Conservation (phyloP, 352 stramenopile species). For the Sclerospora graminicola region DNA sequence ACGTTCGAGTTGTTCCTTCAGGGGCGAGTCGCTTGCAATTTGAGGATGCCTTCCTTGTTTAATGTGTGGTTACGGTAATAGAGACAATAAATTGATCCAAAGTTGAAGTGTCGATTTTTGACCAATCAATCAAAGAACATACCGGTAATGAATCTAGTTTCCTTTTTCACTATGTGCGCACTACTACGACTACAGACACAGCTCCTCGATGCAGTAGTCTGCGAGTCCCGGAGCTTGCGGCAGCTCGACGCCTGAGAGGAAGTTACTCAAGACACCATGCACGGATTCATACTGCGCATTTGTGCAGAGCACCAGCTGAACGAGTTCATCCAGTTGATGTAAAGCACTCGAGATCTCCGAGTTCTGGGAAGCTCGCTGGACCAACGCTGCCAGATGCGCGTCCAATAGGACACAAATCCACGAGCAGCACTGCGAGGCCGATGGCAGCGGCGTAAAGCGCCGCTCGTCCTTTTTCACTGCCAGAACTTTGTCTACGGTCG, state of each 20-base stretch:
- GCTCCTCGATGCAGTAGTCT: conserved; percentile 74
- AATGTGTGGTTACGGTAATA: no score
- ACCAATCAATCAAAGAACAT: background rate
- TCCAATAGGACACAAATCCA: conserved; percentile 75
- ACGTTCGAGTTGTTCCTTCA: no score
- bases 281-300: conserved; percentile 58
- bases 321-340: conserved; percentile 40
- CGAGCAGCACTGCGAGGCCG: conserved; percentile 36
- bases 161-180: conserved; percentile 1
- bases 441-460: conserved; percentile 27
- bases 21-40: no score
- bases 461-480: conserved; percentile 12
- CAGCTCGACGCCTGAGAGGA: conserved; percentile 59
- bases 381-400: conserved; percentile 52
- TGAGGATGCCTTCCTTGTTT: no score
- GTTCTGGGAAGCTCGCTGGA: conserved; percentile 47
- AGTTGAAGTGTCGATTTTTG: background rate
- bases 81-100: no score
- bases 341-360: conserved; percentile 27
- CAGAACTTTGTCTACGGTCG: conserved; percentile 7
- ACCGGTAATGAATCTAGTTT: conserved; percentile 17
- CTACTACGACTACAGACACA: conserved; percentile 39
- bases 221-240: conserved; percentile 48
- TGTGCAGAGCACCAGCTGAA: conserved; percentile 39
- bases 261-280: conserved; percentile 69